These are phyloP conservation scores for Termitomyces sp. DNA, from an alignment of 768 basidiomycete genomes.

Conservation along the genomic window DNA sequence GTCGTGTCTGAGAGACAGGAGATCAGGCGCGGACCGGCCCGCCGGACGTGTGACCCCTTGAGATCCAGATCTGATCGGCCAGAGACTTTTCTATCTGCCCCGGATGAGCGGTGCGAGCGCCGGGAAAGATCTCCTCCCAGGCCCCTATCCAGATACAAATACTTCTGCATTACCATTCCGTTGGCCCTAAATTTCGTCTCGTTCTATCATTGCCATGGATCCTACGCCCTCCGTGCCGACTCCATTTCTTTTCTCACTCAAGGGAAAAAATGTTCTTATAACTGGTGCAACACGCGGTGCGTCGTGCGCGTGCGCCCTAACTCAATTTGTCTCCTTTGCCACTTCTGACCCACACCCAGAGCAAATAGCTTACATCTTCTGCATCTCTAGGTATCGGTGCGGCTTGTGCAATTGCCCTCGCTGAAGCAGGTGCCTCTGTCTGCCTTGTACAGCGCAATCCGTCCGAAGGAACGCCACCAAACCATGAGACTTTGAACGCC, in stretches of 20 bases:
- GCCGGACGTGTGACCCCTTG: constrained; percentile 15
- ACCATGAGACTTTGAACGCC: constrained; percentile 25
- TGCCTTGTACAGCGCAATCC: constrained; percentile 38
- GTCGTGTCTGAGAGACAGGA: constrained; percentile 16
- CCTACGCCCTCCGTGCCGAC: constrained; percentile 44
- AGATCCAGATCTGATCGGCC: constrained; percentile 10
- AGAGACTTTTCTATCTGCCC: constrained; percentile 7
- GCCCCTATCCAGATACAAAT: constrained; percentile 8
- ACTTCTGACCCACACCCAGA: constrained; percentile 1
- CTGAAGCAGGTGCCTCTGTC: constrained; percentile 43
- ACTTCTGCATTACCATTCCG: neutral
- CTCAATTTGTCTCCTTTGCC: constrained; percentile 4
- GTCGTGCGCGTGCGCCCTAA: constrained; percentile 2
- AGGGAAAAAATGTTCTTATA: constrained; percentile 65
- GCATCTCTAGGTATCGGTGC: constrained; percentile 39
- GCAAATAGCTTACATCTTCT: neutral
- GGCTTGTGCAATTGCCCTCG: constrained; percentile 44
- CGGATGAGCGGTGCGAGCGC: constrained; percentile 15
- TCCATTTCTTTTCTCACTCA: constrained; percentile 61
- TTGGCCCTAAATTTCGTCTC: constrained; percentile 6
- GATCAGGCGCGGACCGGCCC: constrained; percentile 16
- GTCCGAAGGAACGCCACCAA: constrained; percentile 16
- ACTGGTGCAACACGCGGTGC: constrained; percentile 78
- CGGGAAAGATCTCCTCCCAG: constrained; percentile 8
- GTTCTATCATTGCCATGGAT: constrained; percentile 36